Percentiles rank a stretch among this genome's conserved stretches.
phyloP scores from a whole-genome alignment of 179 eudicot species.

The Nepenthes alata region DNA sequence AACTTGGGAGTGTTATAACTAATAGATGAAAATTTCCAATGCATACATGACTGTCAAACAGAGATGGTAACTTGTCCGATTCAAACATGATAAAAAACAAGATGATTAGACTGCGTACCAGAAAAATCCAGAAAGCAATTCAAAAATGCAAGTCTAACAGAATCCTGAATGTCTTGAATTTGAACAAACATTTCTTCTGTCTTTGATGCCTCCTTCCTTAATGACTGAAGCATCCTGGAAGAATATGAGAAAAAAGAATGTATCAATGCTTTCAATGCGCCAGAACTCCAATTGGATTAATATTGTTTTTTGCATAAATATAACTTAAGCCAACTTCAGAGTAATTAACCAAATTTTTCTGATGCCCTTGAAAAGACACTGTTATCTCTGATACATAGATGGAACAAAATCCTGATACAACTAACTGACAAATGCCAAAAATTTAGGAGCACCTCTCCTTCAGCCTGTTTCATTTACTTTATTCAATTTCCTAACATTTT shows the following conservation, averaged over 20 bases:
- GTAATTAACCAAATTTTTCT: no score
- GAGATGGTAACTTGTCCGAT: neutral
- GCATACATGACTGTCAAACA: neutral
- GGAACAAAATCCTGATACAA: no score
- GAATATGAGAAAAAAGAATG: neutral
- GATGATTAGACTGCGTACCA: constrained; percentile 34
- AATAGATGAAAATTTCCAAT: neutral
- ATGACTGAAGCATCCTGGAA: constrained; percentile 74
- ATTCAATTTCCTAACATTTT: no score
- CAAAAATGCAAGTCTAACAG: constrained; percentile 78
- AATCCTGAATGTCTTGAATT: constrained; percentile 90
- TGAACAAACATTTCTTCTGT: constrained; percentile 69
- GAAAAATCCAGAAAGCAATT: constrained; percentile 88
- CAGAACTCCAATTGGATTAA: neutral
- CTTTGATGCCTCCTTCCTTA: constrained; percentile 62
- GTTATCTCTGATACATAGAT: no score
- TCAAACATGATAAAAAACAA: neutral
- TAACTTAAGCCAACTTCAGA: no score
- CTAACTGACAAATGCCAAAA: no score
- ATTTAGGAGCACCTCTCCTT: no score
- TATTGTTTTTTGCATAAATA: neutral
- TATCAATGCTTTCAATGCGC: neutral
- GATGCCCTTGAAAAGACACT: no score
- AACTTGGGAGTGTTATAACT: neutral
- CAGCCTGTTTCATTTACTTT: no score